A percentile compares a stretch with the other conserved stretches of the same genome.
These are phyloP conservation scores for Talaromyces sp. DNA, from an alignment of 2,329 filamentous ascomycete species.

Conservation along the genomic window DNA sequence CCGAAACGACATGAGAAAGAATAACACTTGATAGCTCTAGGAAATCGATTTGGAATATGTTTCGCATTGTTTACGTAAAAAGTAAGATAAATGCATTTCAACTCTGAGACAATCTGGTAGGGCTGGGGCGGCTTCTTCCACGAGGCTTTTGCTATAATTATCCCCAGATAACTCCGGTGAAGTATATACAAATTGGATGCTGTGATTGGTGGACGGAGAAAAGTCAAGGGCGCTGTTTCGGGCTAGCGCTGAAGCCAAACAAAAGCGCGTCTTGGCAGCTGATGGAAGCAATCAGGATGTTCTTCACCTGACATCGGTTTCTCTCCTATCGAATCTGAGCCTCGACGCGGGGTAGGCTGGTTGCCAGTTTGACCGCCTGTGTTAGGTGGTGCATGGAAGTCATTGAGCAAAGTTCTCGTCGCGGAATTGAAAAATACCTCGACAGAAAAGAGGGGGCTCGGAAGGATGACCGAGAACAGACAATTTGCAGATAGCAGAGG, in stretches of 20 bases:
- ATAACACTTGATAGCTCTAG: neutral
- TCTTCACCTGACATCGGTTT: neutral
- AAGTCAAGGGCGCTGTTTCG: neutral
- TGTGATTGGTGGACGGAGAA: neutral
- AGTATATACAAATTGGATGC: neutral
- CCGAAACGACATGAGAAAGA: neutral
- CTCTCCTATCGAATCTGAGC: neutral
- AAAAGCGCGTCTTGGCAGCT: neutral
- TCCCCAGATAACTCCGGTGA: neutral
- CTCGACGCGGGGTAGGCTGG: neutral
- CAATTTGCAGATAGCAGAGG: neutral
- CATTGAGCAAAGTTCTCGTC: neutral
- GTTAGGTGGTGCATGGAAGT: neutral
- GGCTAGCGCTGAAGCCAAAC: neutral
- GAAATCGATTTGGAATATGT: neutral
- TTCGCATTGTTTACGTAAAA: neutral
- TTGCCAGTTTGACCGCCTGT: neutral
- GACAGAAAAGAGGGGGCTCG: neutral
- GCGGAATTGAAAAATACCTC: neutral
- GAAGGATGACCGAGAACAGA: neutral
- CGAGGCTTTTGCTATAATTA: neutral
- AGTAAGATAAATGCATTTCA: neutral
- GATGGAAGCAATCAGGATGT: neutral
- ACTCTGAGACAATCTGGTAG: neutral
- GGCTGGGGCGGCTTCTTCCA: neutral